Conservation (phyloP, 2,329 filamentous ascomycete species). For the Orbilia blumenaviensis region DNA sequence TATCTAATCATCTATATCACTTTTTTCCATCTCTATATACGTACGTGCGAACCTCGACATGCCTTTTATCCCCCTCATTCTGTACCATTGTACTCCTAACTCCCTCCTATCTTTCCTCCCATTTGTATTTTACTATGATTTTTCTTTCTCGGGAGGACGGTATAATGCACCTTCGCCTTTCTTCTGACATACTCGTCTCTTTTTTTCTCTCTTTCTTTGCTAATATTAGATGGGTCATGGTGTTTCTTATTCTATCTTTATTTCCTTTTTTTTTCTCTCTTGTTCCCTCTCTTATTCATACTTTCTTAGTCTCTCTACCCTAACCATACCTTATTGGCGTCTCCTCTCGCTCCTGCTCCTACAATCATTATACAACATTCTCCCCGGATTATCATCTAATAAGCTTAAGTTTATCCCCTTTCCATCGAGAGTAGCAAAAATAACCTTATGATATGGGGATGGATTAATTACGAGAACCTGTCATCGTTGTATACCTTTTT, state of each 20-base stretch:
- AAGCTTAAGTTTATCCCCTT: no score
- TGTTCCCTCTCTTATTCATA: no score
- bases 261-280: background rate
- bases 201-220: background rate
- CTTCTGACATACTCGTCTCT: background rate
- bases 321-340: background rate
- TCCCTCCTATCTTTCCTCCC: background rate
- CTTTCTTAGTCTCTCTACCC: background rate
- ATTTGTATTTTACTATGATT: background rate
- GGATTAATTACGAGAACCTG: no score
- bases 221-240: constrained; percentile 7
- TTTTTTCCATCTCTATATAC: no score
- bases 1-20: no score
- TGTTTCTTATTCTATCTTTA: background rate
- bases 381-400: no score
- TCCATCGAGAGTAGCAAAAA: no score
- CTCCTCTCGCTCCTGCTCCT: no score
- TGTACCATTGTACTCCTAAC: constrained; percentile 13
- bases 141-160: background rate
- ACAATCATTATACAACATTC: no score
- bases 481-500: no score
- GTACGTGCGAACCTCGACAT: no score
- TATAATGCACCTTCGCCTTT: background rate
- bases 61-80: background rate
- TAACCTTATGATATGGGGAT: no score